These are phyloP conservation scores for Diutina rugosa DNA, from an alignment of 1,139 yeast species.

Conservation along the genomic window DNA sequence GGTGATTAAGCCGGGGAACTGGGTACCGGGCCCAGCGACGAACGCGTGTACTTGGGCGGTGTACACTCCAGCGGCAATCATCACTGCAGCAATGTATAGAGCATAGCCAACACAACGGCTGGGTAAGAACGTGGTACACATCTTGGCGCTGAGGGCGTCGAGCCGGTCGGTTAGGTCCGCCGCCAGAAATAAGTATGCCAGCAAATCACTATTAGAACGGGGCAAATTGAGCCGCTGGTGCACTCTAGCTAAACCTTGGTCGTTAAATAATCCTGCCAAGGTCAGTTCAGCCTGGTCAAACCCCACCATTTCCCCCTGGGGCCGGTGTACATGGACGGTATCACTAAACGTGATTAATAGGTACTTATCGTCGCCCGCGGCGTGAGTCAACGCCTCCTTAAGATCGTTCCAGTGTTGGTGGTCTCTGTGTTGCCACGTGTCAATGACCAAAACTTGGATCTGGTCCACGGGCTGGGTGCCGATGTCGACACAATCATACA, in stretches of 20 bases:
- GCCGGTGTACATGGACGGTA: slow-evolving; percentile 13
- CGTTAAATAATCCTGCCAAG: not conserved
- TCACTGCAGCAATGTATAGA: not conserved
- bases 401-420: slow-evolving; percentile 7
- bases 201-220: not conserved
- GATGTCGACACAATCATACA: not conserved
- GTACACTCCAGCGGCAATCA: not conserved
- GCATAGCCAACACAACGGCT: not conserved
- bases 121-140: not conserved
- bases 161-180: not conserved
- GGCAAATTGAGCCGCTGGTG: not conserved
- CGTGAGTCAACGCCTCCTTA: slow-evolving; percentile 3
- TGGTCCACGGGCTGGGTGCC: not conserved
- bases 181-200: not conserved
- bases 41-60: slow-evolving; percentile 13
- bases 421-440: slow-evolving; percentile 18
- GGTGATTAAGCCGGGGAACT: slow-evolving; percentile 20
- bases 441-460: slow-evolving; percentile 14
- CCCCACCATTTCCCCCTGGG: not conserved
- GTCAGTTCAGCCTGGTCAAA: not conserved
- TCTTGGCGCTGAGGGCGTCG: not conserved
- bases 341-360: slow-evolving; percentile 19
- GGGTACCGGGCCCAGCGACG: slow-evolving; percentile 24
- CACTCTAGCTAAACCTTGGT: not conserved
- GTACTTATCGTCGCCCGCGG: not conserved